Conservation (phyloP, 768 basidiomycete genomes). For the Boletus subcaerulescens region DNA sequence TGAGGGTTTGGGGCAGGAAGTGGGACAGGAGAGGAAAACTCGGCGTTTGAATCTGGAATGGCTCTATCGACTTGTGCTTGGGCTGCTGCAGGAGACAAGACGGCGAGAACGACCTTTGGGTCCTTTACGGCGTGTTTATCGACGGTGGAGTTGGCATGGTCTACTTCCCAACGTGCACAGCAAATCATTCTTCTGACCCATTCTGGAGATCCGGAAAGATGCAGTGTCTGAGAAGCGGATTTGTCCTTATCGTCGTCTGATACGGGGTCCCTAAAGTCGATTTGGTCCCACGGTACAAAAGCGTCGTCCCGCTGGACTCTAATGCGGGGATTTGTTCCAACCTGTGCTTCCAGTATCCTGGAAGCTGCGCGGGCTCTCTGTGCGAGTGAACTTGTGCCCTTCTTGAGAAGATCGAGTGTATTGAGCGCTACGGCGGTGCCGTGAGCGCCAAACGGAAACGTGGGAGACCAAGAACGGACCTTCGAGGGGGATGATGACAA, state of each 20-base stretch:
- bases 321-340: conserved; percentile 78
- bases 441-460: conserved; percentile 6
- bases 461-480: conserved; percentile 45
- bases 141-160: conserved; percentile 43
- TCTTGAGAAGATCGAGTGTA: conserved; percentile 90
- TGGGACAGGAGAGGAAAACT: conserved; percentile 53
- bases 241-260: conserved; percentile 25
- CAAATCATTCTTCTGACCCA: conserved; percentile 85
- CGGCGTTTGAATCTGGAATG: conserved; percentile 15
- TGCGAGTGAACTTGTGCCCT: conserved; percentile 75
- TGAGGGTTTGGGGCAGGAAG: conserved; percentile 58
- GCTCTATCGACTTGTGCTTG: conserved; percentile 26
- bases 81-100: conserved; percentile 37
- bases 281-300: conserved; percentile 77
- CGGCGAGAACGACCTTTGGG: conserved; percentile 62
- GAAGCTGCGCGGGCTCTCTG: conserved; percentile 85
- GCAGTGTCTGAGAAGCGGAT: conserved; percentile 20
- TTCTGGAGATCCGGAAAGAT: conserved; percentile 56
- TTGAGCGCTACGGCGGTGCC: conserved; percentile 61
- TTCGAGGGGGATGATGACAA: conserved; percentile 85
- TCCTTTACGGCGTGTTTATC: conserved; percentile 20
- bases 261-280: conserved; percentile 46
- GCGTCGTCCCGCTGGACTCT: conserved; percentile 81
- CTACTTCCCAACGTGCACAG: conserved; percentile 73
- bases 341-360: conserved; percentile 83